Evolutionary conservation across 495 filamentous ascomycete species (phyloP), one percentile per base, ranked within the genome.

Genomic region (Paragyromitra xinjiangensis): DNA sequence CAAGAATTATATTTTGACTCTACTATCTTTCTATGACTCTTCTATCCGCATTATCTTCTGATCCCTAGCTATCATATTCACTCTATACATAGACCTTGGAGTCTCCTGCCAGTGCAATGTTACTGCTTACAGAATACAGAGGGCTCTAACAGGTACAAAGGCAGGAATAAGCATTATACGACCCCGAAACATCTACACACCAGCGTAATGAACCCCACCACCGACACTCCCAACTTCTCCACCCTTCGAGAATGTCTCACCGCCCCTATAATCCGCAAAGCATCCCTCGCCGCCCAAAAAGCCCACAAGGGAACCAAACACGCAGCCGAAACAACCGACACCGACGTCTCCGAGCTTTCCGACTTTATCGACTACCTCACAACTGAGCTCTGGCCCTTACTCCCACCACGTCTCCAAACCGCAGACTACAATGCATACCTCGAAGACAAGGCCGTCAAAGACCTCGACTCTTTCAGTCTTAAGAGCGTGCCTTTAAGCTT

Each of bases 351-450:
- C 71, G 93, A 94, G 63, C 84, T 94, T 37, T 87, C 86, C 56
- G 93, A 95, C 6, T 95, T 95, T 82, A 89, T 84, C 19, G 82
- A 93, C 87, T 95, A 94, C 86, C 87, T 95, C 71, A 89, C 92
- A 12, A 82, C 84, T 34, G 88, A 92, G 81, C 88, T 89, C 72
- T 97, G 93, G 86, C 77, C 84, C 42, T 84, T 86, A 59, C 87
- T 95, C 39, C 91, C 92, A 1, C 7, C 63, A 0, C 78, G 85
- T 26, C 86, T 95, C 2, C 88, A 89, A 80, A 85, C 85, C n/a
- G 39, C 86, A 86, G 71, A 74, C 75, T 90, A 92, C 83, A 83
- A 88, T 65, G 78, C 83, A 61, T 87, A 87, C 79, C 83, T 89
- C 74, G 84, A 87, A 70, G 82, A 86, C 69, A 59, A 86, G 1